These are phyloP conservation scores for Populus simonii DNA, from an alignment of 345 rosid genomes.

Conservation along the genomic window DNA sequence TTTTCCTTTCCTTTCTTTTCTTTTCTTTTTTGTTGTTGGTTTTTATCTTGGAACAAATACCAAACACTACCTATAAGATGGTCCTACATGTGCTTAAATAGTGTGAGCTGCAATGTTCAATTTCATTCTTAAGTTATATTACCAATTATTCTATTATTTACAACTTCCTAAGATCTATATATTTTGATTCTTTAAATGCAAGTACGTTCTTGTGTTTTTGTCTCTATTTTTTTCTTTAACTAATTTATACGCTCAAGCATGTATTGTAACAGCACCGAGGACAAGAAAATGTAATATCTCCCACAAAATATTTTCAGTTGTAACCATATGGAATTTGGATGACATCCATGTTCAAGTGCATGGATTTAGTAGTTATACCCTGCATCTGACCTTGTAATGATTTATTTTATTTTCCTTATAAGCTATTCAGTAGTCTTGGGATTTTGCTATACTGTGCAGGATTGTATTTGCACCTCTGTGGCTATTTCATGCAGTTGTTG, in stretches of 20 bases:
- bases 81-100: no score
- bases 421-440: not conserved
- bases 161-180: not conserved
- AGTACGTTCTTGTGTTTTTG: no score
- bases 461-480: slow-evolving; percentile 64
- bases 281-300: not conserved
- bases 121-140: no score
- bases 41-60: no score
- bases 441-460: slow-evolving; percentile 45
- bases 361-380: not conserved
- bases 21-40: no score
- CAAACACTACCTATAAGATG: no score
- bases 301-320: not conserved
- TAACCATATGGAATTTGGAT: not conserved
- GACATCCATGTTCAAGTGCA: not conserved
- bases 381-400: not conserved
- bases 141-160: not conserved
- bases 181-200: not conserved
- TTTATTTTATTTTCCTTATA: not conserved
- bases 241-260: not conserved
- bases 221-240: not conserved
- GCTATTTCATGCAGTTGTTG: slow-evolving; percentile 78
- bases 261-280: not conserved
- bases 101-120: no score
- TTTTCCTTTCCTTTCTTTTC: no score